Evolutionary conservation across 805 yeast genomes (phyloP), one percentile per base, ranked within the genome.

Genomic region (Candida sithepensis): DNA sequence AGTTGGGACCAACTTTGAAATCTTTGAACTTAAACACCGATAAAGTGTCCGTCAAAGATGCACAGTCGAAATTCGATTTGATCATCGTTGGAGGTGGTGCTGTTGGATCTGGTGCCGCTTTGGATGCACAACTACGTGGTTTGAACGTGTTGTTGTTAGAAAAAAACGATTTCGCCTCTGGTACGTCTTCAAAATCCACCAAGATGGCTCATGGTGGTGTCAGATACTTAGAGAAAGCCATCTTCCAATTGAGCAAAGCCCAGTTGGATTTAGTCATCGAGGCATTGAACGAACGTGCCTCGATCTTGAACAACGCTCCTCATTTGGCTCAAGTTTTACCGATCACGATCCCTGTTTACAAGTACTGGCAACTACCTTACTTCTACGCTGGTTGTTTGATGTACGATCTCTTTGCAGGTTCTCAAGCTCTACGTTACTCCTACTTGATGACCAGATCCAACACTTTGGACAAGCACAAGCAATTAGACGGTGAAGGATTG

Each of bases 181-280:
- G 96, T 38, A 92, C 97, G 14, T 86, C 96, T 8, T 89, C 97
- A 32, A 87, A 90, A 61, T 87, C 96, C 14, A 91, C 98, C 42
- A 91, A 91, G 71, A 87, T 91, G 83, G 96, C 96, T 39, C 98
- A 91, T 65, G 98, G 98, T 56, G 98, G 98, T 66, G 97, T 91
- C 39, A 77, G 98, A 61, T 91, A 91, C 68, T 77, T 91, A 61
- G 98, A 91, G 67, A 91, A 91, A 73, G 97, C 97, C 36, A 81
- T 91, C 60, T 89, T 89, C 79, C 90, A 89, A 71, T 76, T 91
- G 44, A 90, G 95, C 48, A 89, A 88, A 68, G 92, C 84, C 51
- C 98, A 91, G 72, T 75, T 86, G 67, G 88, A 86, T 69, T 75
- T 89, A 59, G 96, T 89, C 53, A 84, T 87, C 58, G 96, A 89